These are phyloP conservation scores for Yamadazyma mexicana DNA, from an alignment of 1,139 yeast genomes.

Conservation along the genomic window DNA sequence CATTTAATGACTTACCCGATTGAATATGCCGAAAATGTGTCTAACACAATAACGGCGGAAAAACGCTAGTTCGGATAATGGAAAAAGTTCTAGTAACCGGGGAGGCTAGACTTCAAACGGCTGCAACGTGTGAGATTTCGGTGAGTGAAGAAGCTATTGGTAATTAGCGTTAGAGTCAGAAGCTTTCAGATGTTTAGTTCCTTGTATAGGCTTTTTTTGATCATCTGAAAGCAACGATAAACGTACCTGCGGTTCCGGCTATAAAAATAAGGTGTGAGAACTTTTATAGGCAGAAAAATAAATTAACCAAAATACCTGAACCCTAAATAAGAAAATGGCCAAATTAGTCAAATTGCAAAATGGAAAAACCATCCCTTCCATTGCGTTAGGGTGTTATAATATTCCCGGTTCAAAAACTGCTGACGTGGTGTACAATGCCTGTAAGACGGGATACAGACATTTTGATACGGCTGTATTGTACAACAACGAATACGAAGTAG, in stretches of 20 bases:
- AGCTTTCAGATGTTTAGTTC: no score
- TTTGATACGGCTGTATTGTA: constrained; percentile 63
- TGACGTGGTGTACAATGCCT: constrained; percentile 46
- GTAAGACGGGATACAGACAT: constrained; percentile 51
- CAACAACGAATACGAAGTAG: constrained; percentile 58
- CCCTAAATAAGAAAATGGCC: constrained; percentile 8
- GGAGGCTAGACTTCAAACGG: no score
- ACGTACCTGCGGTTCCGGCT: neutral
- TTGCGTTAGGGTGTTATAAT: constrained; percentile 40
- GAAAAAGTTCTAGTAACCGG: no score
- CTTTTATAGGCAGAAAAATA: no score
- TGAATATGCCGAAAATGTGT: neutral
- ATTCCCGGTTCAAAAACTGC: constrained; percentile 25
- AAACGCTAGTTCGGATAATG: no score
- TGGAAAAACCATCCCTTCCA: constrained; percentile 33
- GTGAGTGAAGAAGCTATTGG: no score
- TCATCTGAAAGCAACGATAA: neutral
- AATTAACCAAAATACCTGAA: no score
- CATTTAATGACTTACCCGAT: neutral
- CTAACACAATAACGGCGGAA: neutral
- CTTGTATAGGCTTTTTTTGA: neutral
- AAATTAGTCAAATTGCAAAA: constrained; percentile 13
- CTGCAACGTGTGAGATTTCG: no score
- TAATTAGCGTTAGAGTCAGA: no score
- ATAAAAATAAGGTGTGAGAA: neutral